A percentile compares a stretch with the other conserved stretches of the same genome.
Evolutionary conservation across 345 rosid genomes (phyloP).

Genomic region (Laguncularia racemosa): DNA sequence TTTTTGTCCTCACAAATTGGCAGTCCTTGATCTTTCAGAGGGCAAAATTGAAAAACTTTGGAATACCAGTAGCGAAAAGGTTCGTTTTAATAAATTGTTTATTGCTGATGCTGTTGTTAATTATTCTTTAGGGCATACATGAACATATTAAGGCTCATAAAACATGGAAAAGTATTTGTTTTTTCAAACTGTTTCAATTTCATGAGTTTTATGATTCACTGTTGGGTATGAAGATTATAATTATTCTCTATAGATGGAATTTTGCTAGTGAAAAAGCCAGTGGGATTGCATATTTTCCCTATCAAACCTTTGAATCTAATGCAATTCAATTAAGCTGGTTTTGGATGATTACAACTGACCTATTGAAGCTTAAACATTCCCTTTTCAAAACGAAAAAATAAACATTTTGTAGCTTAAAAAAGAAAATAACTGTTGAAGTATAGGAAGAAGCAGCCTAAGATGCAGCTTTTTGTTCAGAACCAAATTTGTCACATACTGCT

Average conservation of each 20-base stretch:
- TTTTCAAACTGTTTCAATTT: too few species aligned
- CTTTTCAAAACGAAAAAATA: neutral
- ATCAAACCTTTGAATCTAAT: neutral
- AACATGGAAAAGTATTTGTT: too few species aligned
- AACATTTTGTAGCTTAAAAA: neutral
- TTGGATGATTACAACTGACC: neutral
- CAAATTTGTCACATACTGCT: neutral
- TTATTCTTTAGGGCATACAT: too few species aligned
- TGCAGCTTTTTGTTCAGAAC: neutral
- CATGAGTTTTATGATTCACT: too few species aligned
- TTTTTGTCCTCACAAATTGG: slow-evolving; percentile 30
- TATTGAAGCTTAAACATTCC: neutral
- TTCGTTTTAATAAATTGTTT: slow-evolving; percentile 1
- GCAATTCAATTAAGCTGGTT: neutral
- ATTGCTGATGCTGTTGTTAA: too few species aligned
- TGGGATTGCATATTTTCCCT: neutral
- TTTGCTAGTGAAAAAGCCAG: neutral
- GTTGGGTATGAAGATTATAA: too few species aligned
- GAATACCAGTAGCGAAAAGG: slow-evolving; percentile 17
- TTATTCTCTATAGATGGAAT: neutral
- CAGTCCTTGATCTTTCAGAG: slow-evolving; percentile 64
- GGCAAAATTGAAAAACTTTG: slow-evolving; percentile 38
- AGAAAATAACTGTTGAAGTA: neutral
- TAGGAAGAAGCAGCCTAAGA: neutral
- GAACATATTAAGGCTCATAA: too few species aligned